These are phyloP conservation scores for Cladophialophora chaetospira DNA, from an alignment of 2,329 filamentous ascomycete genomes.

Conservation along the genomic window DNA sequence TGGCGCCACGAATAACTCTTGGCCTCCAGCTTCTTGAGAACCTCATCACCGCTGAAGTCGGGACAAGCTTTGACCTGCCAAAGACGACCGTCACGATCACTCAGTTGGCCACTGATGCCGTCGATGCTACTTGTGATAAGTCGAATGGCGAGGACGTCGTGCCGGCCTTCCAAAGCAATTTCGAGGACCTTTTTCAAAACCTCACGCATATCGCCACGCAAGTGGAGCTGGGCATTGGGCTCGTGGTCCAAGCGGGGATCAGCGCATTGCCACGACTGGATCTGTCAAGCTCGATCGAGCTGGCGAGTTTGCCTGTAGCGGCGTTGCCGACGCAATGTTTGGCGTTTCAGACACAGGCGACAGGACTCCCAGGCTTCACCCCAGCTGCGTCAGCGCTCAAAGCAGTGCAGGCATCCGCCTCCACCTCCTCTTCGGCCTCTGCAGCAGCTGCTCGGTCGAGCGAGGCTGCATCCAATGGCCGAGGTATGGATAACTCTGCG, in stretches of 20 bases:
- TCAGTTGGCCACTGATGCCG: conserved; percentile 2
- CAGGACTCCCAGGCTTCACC: background rate
- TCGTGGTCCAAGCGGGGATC: background rate
- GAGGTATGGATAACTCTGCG: background rate
- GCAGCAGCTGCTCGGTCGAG: background rate
- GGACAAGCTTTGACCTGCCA: background rate
- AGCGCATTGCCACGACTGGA: background rate
- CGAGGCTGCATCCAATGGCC: background rate
- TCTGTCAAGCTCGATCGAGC: background rate
- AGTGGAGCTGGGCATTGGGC: background rate
- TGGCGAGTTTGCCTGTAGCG: background rate
- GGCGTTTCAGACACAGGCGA: background rate
- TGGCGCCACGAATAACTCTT: conserved; percentile 1
- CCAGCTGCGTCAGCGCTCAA: background rate
- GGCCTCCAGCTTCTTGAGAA: background rate
- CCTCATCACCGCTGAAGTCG: background rate
- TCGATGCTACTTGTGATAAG: background rate
- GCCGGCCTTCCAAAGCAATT: background rate
- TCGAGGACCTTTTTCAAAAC: conserved; percentile 4
- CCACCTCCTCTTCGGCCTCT: background rate
- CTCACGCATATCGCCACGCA: background rate
- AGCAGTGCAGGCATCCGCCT: background rate
- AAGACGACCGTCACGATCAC: background rate
- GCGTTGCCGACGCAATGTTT: conserved; percentile 1
- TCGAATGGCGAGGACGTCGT: background rate